Evolutionary conservation across 108 stramenopile species (phyloP).

Genomic region (Seminavis robusta): DNA sequence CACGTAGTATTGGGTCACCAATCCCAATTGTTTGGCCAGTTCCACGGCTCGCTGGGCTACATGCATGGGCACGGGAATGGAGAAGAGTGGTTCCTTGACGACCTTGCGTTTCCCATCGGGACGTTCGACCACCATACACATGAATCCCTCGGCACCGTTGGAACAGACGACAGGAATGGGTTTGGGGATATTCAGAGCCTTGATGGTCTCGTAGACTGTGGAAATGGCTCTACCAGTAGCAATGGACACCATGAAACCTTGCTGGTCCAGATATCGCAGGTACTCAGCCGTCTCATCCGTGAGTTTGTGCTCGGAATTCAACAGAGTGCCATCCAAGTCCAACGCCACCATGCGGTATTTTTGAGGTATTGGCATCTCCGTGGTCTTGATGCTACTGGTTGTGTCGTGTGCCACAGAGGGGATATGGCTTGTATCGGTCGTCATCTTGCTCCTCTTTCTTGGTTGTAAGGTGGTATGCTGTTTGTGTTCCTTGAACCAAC

Average conservation of each 20-base stretch:
- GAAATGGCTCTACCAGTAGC: slow-evolving; percentile 59
- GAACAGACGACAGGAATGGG: slow-evolving; percentile 45
- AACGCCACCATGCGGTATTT: slow-evolving; percentile 45
- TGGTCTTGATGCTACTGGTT: too few species aligned
- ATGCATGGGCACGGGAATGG: slow-evolving; percentile 18
- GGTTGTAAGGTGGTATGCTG: too few species aligned
- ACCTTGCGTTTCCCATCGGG: neutral
- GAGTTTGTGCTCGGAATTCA: slow-evolving; percentile 37
- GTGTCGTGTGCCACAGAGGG: too few species aligned
- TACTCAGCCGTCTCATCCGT: slow-evolving; percentile 41
- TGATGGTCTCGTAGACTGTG: slow-evolving; percentile 28
- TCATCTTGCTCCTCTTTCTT: too few species aligned
- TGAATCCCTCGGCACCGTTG: slow-evolving; percentile 53
- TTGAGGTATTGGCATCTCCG: too few species aligned
- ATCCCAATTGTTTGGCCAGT: slow-evolving; percentile 37
- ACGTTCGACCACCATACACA: neutral
- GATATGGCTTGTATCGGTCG: too few species aligned
- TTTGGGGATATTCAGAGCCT: slow-evolving; percentile 22
- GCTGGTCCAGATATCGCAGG: slow-evolving; percentile 27
- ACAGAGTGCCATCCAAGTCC: slow-evolving; percentile 63
- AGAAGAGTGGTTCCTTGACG: slow-evolving; percentile 23
- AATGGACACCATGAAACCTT: slow-evolving; percentile 41
- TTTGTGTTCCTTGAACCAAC: too few species aligned
- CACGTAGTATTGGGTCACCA: slow-evolving; percentile 52
- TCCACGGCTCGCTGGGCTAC: slow-evolving; percentile 22